Evolutionary conservation across 1,284 basidiomycete species (phyloP).

Genomic region (Malassezia dermatis): DNA sequence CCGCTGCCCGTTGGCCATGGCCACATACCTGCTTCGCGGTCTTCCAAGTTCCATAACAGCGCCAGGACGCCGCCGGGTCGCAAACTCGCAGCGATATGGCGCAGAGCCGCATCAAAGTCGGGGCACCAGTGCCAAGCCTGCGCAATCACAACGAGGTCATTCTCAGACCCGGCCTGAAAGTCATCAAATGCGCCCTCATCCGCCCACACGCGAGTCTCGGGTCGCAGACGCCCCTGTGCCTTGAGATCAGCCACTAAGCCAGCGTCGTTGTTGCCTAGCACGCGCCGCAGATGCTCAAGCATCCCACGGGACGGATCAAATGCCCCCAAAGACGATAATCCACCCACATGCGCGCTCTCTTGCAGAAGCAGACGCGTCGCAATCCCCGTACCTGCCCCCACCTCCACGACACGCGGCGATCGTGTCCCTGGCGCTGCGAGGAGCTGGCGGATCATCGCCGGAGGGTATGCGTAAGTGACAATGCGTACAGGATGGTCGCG

Average conservation of each 20-base stretch:
- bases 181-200: constrained; percentile 34
- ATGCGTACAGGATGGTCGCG: constrained; percentile 20
- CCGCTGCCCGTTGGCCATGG: constrained; percentile 12
- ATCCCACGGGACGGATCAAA: constrained; percentile 35
- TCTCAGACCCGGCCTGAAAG: constrained; percentile 21
- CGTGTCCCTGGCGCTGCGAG: constrained; percentile 16
- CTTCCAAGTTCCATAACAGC: constrained; percentile 43
- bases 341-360: constrained; percentile 20
- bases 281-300: constrained; percentile 24
- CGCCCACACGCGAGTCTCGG: constrained; percentile 17
- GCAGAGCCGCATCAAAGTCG: constrained; percentile 26
- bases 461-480: constrained; percentile 18
- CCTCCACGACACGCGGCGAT: constrained; percentile 33
- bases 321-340: constrained; percentile 20
- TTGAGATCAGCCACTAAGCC: constrained; percentile 20
- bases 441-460: constrained; percentile 23
- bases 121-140: constrained; percentile 44
- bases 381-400: constrained; percentile 42
- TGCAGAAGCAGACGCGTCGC: constrained; percentile 31
- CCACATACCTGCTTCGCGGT: constrained; percentile 25
- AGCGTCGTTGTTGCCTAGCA: constrained; percentile 15
- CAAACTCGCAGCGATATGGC: constrained; percentile 22
- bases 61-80: constrained; percentile 29
- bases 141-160: constrained; percentile 35
- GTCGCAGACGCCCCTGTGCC: constrained; percentile 19